Base-by-base conservation (phyloP, 2,329 filamentous ascomycete genomes). In the Botrytis byssoidea region DNA sequence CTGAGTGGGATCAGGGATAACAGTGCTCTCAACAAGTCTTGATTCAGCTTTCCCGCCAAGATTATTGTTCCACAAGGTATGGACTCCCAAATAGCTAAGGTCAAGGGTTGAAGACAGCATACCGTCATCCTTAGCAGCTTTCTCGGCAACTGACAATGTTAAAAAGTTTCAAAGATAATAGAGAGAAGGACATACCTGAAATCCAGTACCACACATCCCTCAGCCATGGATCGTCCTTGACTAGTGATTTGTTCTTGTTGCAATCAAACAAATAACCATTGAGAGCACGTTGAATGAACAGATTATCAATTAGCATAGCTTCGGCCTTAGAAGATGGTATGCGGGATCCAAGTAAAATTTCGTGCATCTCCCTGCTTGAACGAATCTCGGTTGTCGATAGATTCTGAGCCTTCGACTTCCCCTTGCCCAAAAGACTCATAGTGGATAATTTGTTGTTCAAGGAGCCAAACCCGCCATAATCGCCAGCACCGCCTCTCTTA, bases 181-280 rank as follows among this genome's bases (percentile, higher is more conserved):
- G 25, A 71, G 44, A 59, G 66, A 29, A 20, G n/a, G 76, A 86
- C 84, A 79, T 79, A 90, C 92, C 89, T 74, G 88, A 86, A 66
- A 95, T 85, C 86, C 92, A 93, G 65, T 89, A 88, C 93, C 93
- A 97, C n/a, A 93, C 84, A 73, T 92, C 91, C 73, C 90, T 87
- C n/a, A 95, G 84, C 88, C 92, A 93, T 44, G 88, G 88, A 78
- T 95, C 91, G 74, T 93, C 92, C 9, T 86, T 84, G 1, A 92
- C 86, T n/a, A 95, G 87, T 9, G 86, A 83, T 75, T 88, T 87
- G 78, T 96, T 96, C 66, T 84, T 87, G 25, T 83, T 82, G 74
- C 89, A 90, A 78, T 94, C 85, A 75, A 91, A 90, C 0, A 91
- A 82, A 75, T 91, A 92, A 72, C 85, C 87, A 77, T 89, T 88